phyloP scores from a whole-genome alignment of 768 basidiomycete species.

The Naganishia vishniacii region DNA sequence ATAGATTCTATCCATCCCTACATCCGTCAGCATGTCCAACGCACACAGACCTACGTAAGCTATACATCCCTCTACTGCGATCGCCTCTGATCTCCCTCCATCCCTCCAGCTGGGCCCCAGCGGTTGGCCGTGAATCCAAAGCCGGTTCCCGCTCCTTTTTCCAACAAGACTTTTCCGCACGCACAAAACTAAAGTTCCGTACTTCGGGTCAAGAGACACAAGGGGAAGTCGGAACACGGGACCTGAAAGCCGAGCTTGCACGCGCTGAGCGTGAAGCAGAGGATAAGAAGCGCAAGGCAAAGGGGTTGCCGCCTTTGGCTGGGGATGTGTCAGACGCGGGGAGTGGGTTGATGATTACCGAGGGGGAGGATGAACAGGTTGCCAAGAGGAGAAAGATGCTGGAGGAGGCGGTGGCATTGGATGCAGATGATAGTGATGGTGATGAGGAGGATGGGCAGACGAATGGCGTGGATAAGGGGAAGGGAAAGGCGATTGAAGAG shows the following conservation, averaged over 20 bases:
- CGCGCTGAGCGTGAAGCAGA: conserved; percentile 78
- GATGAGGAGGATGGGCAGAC: conserved; percentile 45
- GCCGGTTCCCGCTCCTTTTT: conserved; percentile 89
- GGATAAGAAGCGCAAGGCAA: conserved; percentile 87
- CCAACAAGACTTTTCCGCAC: conserved; percentile 84
- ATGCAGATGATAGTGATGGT: conserved; percentile 81
- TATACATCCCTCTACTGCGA: not conserved
- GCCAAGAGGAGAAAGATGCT: conserved; percentile 61
- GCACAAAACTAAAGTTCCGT: conserved; percentile 97
- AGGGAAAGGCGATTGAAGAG: conserved; percentile 44
- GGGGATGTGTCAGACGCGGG: conserved; percentile 49
- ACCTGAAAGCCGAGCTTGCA: conserved; percentile 75
- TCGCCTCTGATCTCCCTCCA: not conserved
- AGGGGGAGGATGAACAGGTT: conserved; percentile 26
- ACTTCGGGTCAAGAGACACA: conserved; percentile 85
- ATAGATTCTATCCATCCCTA: not conserved
- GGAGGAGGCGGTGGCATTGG: conserved; percentile 77
- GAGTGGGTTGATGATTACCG: conserved; percentile 29
- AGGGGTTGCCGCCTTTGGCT: conserved; percentile 57
- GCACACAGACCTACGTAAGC: conserved; percentile 45
- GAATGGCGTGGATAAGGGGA: conserved; percentile 43
- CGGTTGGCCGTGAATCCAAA: conserved; percentile 85
- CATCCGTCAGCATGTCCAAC: conserved; percentile 43
- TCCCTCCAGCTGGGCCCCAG: conserved; percentile 80
- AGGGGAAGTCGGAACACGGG: conserved; percentile 68